Conservation (phyloP, 768 basidiomycete genomes). For the Mycena vitilis region DNA sequence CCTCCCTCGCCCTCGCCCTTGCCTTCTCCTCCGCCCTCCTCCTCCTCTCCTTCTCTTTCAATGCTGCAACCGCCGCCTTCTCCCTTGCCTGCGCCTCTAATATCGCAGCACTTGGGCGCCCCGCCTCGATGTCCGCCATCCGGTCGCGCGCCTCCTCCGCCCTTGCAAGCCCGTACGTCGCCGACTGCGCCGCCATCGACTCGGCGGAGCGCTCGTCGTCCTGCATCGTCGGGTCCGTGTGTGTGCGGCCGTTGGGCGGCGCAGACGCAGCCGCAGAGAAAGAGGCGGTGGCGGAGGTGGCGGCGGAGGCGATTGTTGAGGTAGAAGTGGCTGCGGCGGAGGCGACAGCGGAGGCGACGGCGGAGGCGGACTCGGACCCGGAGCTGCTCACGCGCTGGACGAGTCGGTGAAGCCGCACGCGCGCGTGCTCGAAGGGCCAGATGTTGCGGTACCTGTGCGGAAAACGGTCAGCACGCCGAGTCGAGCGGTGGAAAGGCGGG, state of each 20-base stretch:
- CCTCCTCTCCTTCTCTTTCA: neutral
- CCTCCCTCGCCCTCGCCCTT: constrained; percentile 46
- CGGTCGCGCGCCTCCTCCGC: too few species aligned
- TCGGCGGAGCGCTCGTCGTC: too few species aligned
- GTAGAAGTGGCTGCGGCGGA: too few species aligned
- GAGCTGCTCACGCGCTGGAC: neutral
- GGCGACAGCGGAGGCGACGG: too few species aligned
- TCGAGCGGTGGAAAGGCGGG: too few species aligned
- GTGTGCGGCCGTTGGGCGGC: neutral
- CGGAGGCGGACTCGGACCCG: neutral
- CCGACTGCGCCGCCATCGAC: too few species aligned
- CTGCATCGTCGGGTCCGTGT: neutral
- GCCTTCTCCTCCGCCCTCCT: neutral
- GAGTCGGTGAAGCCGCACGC: constrained; percentile 73
- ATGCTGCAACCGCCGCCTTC: neutral
- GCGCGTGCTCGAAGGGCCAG: constrained; percentile 97
- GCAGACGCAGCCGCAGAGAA: too few species aligned
- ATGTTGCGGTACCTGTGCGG: constrained; percentile 92
- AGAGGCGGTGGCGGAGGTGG: too few species aligned
- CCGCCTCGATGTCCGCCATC: too few species aligned
- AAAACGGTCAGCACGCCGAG: neutral
- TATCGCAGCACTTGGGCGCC: too few species aligned
- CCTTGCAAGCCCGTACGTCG: too few species aligned
- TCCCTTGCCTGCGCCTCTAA: neutral
- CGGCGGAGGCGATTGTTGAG: too few species aligned